Percentiles rank a stretch among this genome's conserved stretches.
phyloP scores from a whole-genome alignment of 2,329 filamentous ascomycete species.

The Xylaria sp. region DNA sequence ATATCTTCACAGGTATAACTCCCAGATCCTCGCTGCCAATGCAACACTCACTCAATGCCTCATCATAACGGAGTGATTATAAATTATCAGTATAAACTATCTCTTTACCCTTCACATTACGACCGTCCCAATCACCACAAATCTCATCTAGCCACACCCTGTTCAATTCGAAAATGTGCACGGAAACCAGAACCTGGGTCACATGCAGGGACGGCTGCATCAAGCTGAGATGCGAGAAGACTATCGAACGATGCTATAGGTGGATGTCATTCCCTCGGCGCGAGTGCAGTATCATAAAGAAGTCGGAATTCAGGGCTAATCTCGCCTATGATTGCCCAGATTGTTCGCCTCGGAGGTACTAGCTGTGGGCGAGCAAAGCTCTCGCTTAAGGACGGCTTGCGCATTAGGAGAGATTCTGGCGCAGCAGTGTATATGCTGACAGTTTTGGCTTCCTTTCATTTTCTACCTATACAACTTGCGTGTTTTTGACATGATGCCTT shows the following conservation, averaged over 20 bases:
- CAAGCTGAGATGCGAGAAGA: not conserved
- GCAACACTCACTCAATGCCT: not conserved
- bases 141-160: not conserved
- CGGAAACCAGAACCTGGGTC: not conserved
- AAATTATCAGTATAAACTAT: not conserved
- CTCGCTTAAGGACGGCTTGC: not conserved
- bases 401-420: not conserved
- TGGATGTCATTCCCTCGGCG: not conserved
- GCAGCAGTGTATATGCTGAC: too few relatives aligned
- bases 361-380: not conserved
- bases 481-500: too few relatives aligned
- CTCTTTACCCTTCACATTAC: not conserved
- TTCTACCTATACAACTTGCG: too few relatives aligned
- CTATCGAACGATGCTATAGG: not conserved
- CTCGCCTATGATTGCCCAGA: not conserved
- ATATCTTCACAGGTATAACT: not conserved
- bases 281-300: not conserved
- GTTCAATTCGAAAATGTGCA: not conserved
- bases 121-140: not conserved
- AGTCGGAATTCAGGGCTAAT: not conserved
- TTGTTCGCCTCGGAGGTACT: not conserved
- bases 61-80: not conserved
- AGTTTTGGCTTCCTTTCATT: too few relatives aligned
- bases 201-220: not conserved
- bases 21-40: not conserved